Conservation (phyloP, 176 grass and related monocot genomes). For the Oropetium thomaeum region DNA sequence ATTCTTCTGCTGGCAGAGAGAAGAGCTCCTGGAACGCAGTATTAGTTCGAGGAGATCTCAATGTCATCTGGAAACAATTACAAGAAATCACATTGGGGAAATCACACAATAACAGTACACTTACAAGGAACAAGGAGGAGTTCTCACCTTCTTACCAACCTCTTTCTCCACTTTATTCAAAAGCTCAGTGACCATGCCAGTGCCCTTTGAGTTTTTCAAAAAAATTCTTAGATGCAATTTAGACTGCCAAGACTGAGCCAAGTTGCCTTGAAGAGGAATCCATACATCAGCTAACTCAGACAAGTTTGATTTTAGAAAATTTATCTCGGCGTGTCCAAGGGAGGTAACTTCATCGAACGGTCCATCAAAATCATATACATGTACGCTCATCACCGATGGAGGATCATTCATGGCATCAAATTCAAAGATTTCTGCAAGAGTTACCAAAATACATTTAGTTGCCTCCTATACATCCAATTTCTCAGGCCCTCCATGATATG, state of each 20-base stretch:
- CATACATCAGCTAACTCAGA: constrained; percentile 80
- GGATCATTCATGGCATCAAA: constrained; percentile 95
- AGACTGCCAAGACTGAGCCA: constrained; percentile 78
- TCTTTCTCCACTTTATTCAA: constrained; percentile 96
- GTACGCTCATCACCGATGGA: constrained; percentile 77
- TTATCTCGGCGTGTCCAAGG: constrained; percentile 87
- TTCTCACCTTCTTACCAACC: constrained; percentile 88
- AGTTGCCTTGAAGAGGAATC: constrained; percentile 90
- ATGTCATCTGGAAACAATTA: constrained; percentile 60
- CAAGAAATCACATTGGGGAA: constrained; percentile 34
- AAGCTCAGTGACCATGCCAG: constrained; percentile 63
- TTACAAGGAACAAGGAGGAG: not conserved
- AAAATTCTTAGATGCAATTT: constrained; percentile 88
- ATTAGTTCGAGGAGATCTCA: constrained; percentile 83
- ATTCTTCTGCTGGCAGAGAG: constrained; percentile 81
- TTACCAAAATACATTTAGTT: constrained; percentile 23
- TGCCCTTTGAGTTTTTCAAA: constrained; percentile 80
- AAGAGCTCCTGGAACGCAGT: constrained; percentile 93
- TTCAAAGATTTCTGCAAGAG: constrained; percentile 85
- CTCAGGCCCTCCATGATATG: not conserved
- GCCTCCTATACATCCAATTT: not conserved
- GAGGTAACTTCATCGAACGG: constrained; percentile 80
- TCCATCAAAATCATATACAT: constrained; percentile 95
- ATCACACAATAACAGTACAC: constrained; percentile 2
- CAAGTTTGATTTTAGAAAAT: constrained; percentile 92